These are phyloP conservation scores for Capsicum pubescens DNA, from an alignment of 257 asterid species.

Conservation along the genomic window DNA sequence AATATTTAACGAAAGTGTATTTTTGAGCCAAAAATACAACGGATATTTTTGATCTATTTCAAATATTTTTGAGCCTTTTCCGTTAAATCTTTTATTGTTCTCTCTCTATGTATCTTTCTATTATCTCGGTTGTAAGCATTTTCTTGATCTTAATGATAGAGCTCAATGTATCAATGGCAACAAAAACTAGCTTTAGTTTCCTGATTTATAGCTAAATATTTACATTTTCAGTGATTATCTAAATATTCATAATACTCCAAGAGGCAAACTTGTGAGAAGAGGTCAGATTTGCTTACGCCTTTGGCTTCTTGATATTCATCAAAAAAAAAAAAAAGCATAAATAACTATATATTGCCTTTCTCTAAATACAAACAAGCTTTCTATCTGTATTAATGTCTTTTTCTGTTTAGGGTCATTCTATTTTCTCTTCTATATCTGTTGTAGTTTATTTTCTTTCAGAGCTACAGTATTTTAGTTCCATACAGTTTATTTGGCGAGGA, in stretches of 20 bases:
- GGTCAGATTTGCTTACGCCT: conserved; percentile 26
- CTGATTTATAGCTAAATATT: background rate
- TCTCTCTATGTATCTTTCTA: background rate
- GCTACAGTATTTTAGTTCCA: background rate
- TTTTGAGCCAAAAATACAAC: too few relatives aligned
- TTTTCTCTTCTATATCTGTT: background rate
- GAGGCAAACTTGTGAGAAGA: background rate
- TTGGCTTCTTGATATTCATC: conserved; percentile 9
- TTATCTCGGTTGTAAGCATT: background rate
- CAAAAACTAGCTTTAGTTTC: background rate
- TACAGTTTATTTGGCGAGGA: background rate
- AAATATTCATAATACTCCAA: background rate
- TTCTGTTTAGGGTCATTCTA: background rate
- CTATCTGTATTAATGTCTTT: background rate
- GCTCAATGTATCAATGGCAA: background rate
- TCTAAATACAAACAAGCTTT: background rate
- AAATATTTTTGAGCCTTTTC: too few relatives aligned
- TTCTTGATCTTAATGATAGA: background rate
- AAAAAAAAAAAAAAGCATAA: background rate
- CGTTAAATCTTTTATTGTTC: background rate
- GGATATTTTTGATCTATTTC: too few relatives aligned
- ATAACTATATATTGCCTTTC: background rate
- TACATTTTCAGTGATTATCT: background rate
- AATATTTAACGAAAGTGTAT: too few relatives aligned
- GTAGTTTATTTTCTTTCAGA: background rate